Conservation (phyloP, 2,329 filamentous ascomycete genomes). For the Exophiala dermatitidis region DNA sequence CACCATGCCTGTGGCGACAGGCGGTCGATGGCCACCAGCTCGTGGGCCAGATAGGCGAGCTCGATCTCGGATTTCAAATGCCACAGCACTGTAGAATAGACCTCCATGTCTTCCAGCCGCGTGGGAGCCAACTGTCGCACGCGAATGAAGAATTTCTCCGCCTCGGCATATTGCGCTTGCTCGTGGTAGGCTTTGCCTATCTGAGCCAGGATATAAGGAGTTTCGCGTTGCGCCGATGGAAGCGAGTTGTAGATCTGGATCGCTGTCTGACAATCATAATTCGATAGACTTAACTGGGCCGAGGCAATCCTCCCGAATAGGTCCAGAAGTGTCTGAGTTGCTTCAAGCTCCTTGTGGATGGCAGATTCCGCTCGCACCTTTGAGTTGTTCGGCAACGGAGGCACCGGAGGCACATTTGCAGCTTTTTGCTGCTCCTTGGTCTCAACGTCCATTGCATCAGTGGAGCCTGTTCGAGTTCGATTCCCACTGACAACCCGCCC, state of each 20-base stretch:
- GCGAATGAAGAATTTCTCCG: slow-evolving; percentile 76
- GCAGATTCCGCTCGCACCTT: slow-evolving; percentile 28
- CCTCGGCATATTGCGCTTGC: slow-evolving; percentile 74
- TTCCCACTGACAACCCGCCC: slow-evolving; percentile 87
- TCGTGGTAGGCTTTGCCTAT: slow-evolving; percentile 89
- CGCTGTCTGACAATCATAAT: slow-evolving; percentile 72
- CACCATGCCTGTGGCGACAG: slow-evolving; percentile 94
- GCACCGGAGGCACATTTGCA: slow-evolving; percentile 31
- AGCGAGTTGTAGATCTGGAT: slow-evolving; percentile 66
- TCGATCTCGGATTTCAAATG: slow-evolving; percentile 89
- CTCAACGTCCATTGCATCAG: slow-evolving; percentile 60
- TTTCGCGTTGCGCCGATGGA: slow-evolving; percentile 70
- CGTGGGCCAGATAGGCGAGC: slow-evolving; percentile 83
- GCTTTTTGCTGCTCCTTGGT: slow-evolving; percentile 49
- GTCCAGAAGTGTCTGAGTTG: slow-evolving; percentile 68
- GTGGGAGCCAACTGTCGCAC: slow-evolving; percentile 74
- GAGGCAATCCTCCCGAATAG: slow-evolving; percentile 73
- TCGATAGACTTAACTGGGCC: slow-evolving; percentile 69
- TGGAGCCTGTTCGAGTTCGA: slow-evolving; percentile 59
- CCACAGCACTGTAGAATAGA: slow-evolving; percentile 99
- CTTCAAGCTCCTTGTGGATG: slow-evolving; percentile 60
- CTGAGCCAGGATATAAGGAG: slow-evolving; percentile 86
- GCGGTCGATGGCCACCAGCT: slow-evolving; percentile 78
- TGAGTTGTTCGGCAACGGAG: slow-evolving; percentile 27
- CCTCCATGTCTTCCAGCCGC: slow-evolving; percentile 88